These are phyloP conservation scores for Trichoderma sp. DNA, from an alignment of 2,329 filamentous ascomycete species.

Conservation along the genomic window DNA sequence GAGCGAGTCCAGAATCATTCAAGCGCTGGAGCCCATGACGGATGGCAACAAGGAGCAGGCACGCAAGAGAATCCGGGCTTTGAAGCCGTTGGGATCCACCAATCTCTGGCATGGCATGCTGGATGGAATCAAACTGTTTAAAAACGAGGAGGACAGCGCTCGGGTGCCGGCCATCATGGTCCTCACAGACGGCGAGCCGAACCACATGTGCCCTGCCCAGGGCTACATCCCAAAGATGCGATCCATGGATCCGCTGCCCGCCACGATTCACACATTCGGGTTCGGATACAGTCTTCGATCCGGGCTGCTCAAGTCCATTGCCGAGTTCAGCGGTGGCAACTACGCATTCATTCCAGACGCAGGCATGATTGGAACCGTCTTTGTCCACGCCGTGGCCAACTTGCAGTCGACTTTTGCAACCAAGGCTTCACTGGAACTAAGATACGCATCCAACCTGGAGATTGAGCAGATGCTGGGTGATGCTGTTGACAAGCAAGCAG, in stretches of 20 bases:
- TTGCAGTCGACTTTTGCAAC: conserved; percentile 60
- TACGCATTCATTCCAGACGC: conserved; percentile 64
- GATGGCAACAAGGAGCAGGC: conserved; percentile 46
- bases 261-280: conserved; percentile 45
- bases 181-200: conserved; percentile 58
- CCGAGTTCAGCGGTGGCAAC: conserved; percentile 58
- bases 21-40: conserved; percentile 52
- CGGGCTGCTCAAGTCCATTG: conserved; percentile 60
- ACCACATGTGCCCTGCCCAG: conserved; percentile 53
- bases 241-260: conserved; percentile 43
- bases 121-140: conserved; percentile 53
- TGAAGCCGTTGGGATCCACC: conserved; percentile 46
- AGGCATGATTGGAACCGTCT: conserved; percentile 64
- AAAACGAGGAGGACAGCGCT: conserved; percentile 30
- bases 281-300: conserved; percentile 42
- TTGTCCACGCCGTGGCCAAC: conserved; percentile 63
- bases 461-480: conserved; percentile 45
- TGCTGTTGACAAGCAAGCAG: conserved; percentile 41
- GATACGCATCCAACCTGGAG: conserved; percentile 40
- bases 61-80: conserved; percentile 44
- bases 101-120: conserved; percentile 62
- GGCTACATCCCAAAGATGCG: conserved; percentile 59
- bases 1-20: conserved; percentile 45
- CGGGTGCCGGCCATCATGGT: conserved; percentile 55
- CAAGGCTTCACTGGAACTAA: conserved; percentile 47